These are phyloP conservation scores for Daldinia eschscholtzii DNA, from an alignment of 2,329 filamentous ascomycete species.

Conservation along the genomic window DNA sequence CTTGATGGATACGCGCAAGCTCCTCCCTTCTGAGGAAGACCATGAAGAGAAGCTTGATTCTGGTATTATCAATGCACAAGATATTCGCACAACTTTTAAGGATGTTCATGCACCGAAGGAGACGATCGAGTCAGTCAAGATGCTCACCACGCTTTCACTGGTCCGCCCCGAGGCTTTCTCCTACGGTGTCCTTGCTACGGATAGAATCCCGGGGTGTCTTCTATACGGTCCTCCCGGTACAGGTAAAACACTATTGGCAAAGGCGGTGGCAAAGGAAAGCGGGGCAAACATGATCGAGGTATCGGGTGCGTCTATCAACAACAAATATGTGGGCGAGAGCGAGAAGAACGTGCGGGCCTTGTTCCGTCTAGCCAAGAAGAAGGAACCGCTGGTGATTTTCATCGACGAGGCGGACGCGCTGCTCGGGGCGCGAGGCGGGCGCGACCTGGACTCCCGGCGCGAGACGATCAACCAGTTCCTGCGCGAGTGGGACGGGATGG, in stretches of 20 bases:
- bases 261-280: slow-evolving; percentile 76
- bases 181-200: slow-evolving; percentile 91
- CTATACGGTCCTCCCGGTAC: slow-evolving; percentile 90
- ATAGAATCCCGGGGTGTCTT: slow-evolving; percentile 90
- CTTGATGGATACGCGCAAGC: slow-evolving; percentile 51
- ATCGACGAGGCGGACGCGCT: slow-evolving; percentile 97
- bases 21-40: slow-evolving; percentile 67
- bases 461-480: slow-evolving; percentile 98
- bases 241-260: slow-evolving; percentile 77
- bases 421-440: slow-evolving; percentile 79
- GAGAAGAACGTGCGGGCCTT: slow-evolving; percentile 96
- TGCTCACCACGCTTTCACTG: slow-evolving; percentile 88
- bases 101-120: slow-evolving; percentile 87
- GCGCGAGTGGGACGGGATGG: slow-evolving; percentile 95
- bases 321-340: slow-evolving; percentile 95
- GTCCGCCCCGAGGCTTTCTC: slow-evolving; percentile 93
- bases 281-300: slow-evolving; percentile 85
- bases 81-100: slow-evolving; percentile 87
- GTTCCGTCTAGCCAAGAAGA: slow-evolving; percentile 90
- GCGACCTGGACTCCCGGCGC: slow-evolving; percentile 78
- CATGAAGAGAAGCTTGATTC: slow-evolving; percentile 86
- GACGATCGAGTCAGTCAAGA: slow-evolving; percentile 88
- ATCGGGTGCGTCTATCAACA: slow-evolving; percentile 90
- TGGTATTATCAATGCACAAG: slow-evolving; percentile 83
- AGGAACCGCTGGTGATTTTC: slow-evolving; percentile 93